Evolutionary conservation across 1,139 yeast genomes (phyloP).

Genomic region (Blastobotrys persicus): DNA sequence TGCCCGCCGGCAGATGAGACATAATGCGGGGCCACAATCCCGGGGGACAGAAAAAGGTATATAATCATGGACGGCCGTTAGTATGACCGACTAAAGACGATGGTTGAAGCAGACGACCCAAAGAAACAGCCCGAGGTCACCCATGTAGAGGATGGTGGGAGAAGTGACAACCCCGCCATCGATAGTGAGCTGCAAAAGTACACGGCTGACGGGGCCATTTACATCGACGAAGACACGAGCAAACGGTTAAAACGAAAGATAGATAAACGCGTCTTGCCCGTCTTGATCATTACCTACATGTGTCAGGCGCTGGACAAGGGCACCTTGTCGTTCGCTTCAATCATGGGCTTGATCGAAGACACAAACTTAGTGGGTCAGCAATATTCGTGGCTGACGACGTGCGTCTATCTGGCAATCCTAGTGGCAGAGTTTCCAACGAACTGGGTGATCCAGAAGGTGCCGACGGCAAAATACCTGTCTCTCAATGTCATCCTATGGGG

Average conservation of each 20-base stretch:
- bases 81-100: too few relatives aligned
- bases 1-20: too few relatives aligned
- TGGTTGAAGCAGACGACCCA: neutral
- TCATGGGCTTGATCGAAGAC: slow-evolving; percentile 44
- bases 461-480: slow-evolving; percentile 50
- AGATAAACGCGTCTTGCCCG: slow-evolving; percentile 53
- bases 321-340: slow-evolving; percentile 44
- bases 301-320: slow-evolving; percentile 57
- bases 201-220: slow-evolving; percentile 13
- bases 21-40: too few relatives aligned
- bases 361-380: slow-evolving; percentile 41
- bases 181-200: slow-evolving; percentile 13
- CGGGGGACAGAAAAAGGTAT: too few relatives aligned
- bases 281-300: slow-evolving; percentile 41
- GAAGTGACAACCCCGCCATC: slow-evolving; percentile 1
- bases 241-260: slow-evolving; percentile 48
- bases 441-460: slow-evolving; percentile 43
- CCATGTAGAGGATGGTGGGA: neutral
- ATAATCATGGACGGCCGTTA: neutral
- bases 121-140: neutral
- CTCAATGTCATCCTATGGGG: slow-evolving; percentile 49
- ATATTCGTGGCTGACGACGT: slow-evolving; percentile 49
- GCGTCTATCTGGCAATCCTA: slow-evolving; percentile 48
- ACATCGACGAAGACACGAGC: slow-evolving; percentile 32
- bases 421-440: slow-evolving; percentile 42